Evolutionary conservation across 2,329 filamentous ascomycete species (phyloP).

Genomic region (Cladophialophora exuberans): DNA sequence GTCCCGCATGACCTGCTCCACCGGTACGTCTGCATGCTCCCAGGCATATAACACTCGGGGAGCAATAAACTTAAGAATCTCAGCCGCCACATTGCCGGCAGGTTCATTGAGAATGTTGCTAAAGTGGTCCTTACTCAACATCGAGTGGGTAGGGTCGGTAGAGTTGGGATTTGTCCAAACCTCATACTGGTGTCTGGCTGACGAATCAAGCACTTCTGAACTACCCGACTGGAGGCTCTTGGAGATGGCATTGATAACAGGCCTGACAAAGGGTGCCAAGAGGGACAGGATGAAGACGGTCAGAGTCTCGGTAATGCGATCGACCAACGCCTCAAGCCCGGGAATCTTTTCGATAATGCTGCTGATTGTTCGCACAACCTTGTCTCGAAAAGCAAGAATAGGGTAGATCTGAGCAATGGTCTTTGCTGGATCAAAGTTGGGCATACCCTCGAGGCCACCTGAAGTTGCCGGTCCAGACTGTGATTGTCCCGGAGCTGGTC

Average conservation of each 20-base stretch:
- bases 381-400: slow-evolving; percentile 91
- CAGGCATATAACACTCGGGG: slow-evolving; percentile 90
- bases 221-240: slow-evolving; percentile 85
- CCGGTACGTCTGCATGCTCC: slow-evolving; percentile 82
- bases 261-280: slow-evolving; percentile 86
- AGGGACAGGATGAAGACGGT: slow-evolving; percentile 91
- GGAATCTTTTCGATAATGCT: slow-evolving; percentile 88
- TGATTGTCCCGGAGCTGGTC: neutral
- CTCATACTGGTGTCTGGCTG: slow-evolving; percentile 74
- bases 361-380: slow-evolving; percentile 84
- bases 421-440: slow-evolving; percentile 76
- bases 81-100: slow-evolving; percentile 72
- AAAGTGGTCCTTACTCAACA: slow-evolving; percentile 84
- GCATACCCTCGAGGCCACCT: slow-evolving; percentile 71
- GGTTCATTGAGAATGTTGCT: slow-evolving; percentile 77
- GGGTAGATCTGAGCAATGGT: slow-evolving; percentile 85
- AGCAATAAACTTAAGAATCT: slow-evolving; percentile 82
- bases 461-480: slow-evolving; percentile 40
- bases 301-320: slow-evolving; percentile 90
- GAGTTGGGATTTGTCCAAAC: slow-evolving; percentile 77
- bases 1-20: slow-evolving; percentile 82
- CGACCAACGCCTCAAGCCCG: slow-evolving; percentile 82
- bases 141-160: slow-evolving; percentile 79
- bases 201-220: slow-evolving; percentile 68
- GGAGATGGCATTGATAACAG: slow-evolving; percentile 85